These are phyloP conservation scores for Periconia sp. DNA, from an alignment of 2,329 filamentous ascomycete species.

Conservation along the genomic window DNA sequence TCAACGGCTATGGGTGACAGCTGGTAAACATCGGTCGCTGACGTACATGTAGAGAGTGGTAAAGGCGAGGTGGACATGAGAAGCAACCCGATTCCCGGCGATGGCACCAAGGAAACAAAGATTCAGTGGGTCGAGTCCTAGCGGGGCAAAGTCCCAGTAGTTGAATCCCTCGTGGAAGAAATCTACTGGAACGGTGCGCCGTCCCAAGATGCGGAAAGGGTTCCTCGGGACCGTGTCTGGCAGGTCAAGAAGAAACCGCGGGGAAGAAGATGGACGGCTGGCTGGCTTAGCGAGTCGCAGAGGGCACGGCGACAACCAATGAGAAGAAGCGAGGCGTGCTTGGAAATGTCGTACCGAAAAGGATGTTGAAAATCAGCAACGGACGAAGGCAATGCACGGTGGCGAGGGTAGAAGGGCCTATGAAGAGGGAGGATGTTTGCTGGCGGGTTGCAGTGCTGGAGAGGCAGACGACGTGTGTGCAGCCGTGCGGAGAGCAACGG, in stretches of 20 bases:
- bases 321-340: constrained; percentile 22
- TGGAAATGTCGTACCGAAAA: constrained; percentile 21
- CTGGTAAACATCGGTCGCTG: constrained; percentile 29
- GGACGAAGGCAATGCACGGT: background rate
- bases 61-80: constrained; percentile 1
- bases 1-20: constrained; percentile 19
- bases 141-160: background rate
- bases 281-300: constrained; percentile 38
- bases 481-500: constrained; percentile 20
- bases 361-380: constrained; percentile 1
- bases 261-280: constrained; percentile 30
- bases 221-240: constrained; percentile 25
- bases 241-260: constrained; percentile 28
- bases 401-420: constrained; percentile 5
- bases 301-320: constrained; percentile 31
- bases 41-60: background rate
- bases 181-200: background rate
- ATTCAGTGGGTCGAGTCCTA: background rate
- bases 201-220: constrained; percentile 11
- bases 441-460: constrained; percentile 11
- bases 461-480: constrained; percentile 20
- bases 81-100: background rate
- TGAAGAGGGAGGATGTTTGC: constrained; percentile 15
- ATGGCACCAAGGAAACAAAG: background rate
- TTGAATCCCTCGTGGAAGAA: background rate